Evolutionary conservation across 2,329 filamentous ascomycete genomes (phyloP).

Genomic region (Curvularia sp.): DNA sequence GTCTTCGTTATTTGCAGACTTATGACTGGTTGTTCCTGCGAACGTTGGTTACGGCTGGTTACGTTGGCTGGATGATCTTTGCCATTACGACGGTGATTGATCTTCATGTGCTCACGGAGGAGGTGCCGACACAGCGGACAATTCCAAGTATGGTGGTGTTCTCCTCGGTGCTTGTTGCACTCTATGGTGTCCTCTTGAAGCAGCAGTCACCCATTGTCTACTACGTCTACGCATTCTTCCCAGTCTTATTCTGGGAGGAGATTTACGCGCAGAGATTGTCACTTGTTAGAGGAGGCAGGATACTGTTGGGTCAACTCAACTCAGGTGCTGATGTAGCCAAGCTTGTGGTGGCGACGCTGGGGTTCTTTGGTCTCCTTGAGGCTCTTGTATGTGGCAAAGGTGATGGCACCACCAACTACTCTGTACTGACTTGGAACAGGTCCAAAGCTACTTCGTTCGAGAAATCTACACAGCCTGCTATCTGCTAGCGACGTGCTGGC

Average conservation of each 20-base stretch:
- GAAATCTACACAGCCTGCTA: conserved; percentile 87
- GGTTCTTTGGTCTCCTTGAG: conserved; percentile 78
- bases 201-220: conserved; percentile 84
- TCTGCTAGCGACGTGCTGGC: conserved; percentile 78
- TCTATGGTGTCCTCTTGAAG: conserved; percentile 81
- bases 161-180: conserved; percentile 73
- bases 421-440: conserved; percentile 59
- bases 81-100: conserved; percentile 88
- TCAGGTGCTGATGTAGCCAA: conserved; percentile 65
- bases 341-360: conserved; percentile 68
- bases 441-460: conserved; percentile 89
- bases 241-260: conserved; percentile 95
- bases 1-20: conserved; percentile 91
- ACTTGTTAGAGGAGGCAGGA: conserved; percentile 69
- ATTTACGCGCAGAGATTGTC: conserved; percentile 80
- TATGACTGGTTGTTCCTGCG: conserved; percentile 98
- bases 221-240: conserved; percentile 91
- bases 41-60: conserved; percentile 86
- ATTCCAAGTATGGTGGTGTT: conserved; percentile 69
- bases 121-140: conserved; percentile 69
- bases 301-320: conserved; percentile 73
- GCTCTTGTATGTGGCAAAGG: conserved; percentile 63
- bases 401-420: neutral
- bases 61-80: conserved; percentile 94
- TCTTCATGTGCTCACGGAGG: conserved; percentile 80